phyloP scores from a whole-genome alignment of 345 rosid genomes.

The Raphanus sativus region DNA sequence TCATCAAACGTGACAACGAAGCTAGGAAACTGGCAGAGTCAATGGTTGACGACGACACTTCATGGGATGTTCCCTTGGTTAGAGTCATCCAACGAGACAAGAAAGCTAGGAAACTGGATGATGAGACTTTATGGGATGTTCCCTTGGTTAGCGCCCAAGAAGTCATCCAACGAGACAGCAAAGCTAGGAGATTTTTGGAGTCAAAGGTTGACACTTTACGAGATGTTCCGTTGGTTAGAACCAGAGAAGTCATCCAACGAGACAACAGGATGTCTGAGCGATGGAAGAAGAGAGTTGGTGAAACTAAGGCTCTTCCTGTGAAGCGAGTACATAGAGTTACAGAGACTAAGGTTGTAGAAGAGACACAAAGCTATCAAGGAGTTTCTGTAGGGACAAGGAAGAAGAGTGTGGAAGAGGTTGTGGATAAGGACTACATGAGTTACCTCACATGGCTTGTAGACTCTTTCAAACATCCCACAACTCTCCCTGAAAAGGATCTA shows the following conservation, averaged over 20 bases:
- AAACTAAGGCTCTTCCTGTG: constrained; percentile 1
- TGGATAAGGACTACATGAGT: constrained; percentile 28
- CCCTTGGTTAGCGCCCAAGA: not conserved
- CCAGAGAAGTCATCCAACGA: not conserved
- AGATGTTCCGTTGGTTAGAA: not conserved
- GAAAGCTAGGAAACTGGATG: not conserved
- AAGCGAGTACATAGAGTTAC: not conserved
- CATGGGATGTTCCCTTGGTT: not conserved
- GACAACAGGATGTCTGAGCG: not conserved
- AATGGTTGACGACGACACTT: not conserved
- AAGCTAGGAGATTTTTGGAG: not conserved
- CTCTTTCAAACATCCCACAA: constrained; percentile 4
- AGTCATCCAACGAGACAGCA: not conserved
- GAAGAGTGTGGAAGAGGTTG: not conserved
- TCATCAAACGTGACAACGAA: constrained; percentile 2
- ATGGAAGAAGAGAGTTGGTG: not conserved
- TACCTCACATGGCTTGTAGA: constrained; percentile 37
- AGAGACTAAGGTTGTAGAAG: constrained; percentile 5
- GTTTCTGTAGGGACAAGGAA: constrained; percentile 1
- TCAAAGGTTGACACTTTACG: constrained; percentile 1
- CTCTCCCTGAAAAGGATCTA: constrained; percentile 1
- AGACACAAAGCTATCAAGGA: not conserved
- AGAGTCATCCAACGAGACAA: not conserved
- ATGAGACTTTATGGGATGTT: not conserved
- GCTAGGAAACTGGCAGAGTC: not conserved